Conservation (phyloP, 371 early-diverging fungal species). For the Zopfochytrium polystomum region DNA sequence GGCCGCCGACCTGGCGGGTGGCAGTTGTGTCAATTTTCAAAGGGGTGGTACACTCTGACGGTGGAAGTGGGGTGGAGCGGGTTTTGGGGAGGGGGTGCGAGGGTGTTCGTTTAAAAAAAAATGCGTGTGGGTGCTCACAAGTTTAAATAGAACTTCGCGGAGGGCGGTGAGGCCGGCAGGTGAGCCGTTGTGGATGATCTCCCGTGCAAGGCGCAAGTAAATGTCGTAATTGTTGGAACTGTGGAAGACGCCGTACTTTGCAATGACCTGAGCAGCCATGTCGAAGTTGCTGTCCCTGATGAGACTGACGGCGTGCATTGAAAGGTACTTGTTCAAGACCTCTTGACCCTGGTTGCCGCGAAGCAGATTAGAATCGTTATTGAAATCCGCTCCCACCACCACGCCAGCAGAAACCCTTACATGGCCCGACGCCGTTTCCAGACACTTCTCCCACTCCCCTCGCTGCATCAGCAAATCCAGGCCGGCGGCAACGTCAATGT, state of each 20-base stretch:
- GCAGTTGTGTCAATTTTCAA: no score
- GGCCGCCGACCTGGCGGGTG: no score
- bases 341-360: constrained; percentile 35
- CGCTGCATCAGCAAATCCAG: constrained; percentile 48
- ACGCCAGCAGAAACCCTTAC: no score
- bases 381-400: not conserved
- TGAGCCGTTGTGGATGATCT: constrained; percentile 27
- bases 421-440: constrained; percentile 44
- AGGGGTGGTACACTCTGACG: no score
- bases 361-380: no score
- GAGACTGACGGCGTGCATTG: constrained; percentile 27
- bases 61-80: constrained; percentile 12
- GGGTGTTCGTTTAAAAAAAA: not conserved
- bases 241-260: constrained; percentile 40
- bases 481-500: constrained; percentile 48
- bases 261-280: constrained; percentile 33
- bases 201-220: constrained; percentile 34
- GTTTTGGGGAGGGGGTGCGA: not conserved
- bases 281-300: constrained; percentile 42
- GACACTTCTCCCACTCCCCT: constrained; percentile 60
- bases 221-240: constrained; percentile 29
- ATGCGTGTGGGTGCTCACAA: constrained; percentile 17
- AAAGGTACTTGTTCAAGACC: constrained; percentile 45
- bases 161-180: constrained; percentile 29
- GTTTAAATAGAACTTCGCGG: constrained; percentile 49